These are phyloP conservation scores for Metarhizium brunneum DNA, from an alignment of 2,329 filamentous ascomycete genomes.

Conservation along the genomic window DNA sequence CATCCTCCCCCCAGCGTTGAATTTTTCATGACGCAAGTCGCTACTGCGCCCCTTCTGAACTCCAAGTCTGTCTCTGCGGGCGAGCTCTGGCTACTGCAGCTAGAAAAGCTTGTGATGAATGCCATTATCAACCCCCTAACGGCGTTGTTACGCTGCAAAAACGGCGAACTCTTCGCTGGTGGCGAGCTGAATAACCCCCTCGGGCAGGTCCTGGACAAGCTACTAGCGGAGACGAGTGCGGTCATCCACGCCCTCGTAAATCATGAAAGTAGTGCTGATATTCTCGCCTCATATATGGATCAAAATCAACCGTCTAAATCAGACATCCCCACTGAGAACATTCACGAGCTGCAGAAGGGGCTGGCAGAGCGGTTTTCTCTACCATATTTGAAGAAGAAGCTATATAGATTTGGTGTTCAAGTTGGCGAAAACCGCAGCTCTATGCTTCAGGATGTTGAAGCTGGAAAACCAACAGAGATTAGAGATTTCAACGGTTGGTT, in stretches of 20 bases:
- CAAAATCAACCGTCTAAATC: background rate
- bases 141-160: constrained; percentile 64
- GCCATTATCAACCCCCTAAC: constrained; percentile 79
- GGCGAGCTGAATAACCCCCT: constrained; percentile 29
- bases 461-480: constrained; percentile 45
- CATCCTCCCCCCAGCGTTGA: constrained; percentile 9
- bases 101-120: constrained; percentile 81
- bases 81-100: constrained; percentile 52
- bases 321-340: background rate
- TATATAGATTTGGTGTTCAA: constrained; percentile 37
- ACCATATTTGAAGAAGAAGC: constrained; percentile 30
- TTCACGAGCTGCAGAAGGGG: background rate
- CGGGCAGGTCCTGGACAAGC: constrained; percentile 51
- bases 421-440: constrained; percentile 48
- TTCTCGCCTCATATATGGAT: constrained; percentile 20
- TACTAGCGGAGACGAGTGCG: constrained; percentile 65
- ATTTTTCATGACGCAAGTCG: constrained; percentile 34
- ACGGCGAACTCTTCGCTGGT: constrained; percentile 59
- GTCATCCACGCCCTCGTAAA: constrained; percentile 63
- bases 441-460: constrained; percentile 50
- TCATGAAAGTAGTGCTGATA: constrained; percentile 36
- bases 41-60: constrained; percentile 32
- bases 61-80: constrained; percentile 27
- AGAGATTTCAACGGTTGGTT: constrained; percentile 52
- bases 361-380: constrained; percentile 29